phyloP scores from a whole-genome alignment of 176 grass and related monocot species.

The Neostapfia colusana region DNA sequence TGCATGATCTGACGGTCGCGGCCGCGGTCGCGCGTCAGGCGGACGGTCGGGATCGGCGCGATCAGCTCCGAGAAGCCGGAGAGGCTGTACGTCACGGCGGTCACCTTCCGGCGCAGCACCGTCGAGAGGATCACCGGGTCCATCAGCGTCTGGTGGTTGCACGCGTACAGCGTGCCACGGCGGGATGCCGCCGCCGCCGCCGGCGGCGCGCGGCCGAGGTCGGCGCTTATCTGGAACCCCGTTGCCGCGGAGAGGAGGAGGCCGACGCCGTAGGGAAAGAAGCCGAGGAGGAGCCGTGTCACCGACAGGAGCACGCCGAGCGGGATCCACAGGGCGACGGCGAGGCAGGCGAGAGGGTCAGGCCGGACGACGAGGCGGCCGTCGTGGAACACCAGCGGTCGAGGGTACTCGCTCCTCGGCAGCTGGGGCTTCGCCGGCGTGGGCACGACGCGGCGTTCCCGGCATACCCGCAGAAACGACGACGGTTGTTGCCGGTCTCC shows the following conservation, averaged over 20 bases:
- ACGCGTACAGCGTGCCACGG: slow-evolving; percentile 51
- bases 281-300: slow-evolving; percentile 40
- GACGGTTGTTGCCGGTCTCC: not conserved
- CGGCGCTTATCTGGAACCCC: slow-evolving; percentile 46
- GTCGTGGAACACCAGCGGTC: slow-evolving; percentile 69
- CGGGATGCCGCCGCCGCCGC: slow-evolving; percentile 16
- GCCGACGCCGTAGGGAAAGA: slow-evolving; percentile 37
- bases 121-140: slow-evolving; percentile 64
- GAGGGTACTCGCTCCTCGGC: slow-evolving; percentile 43
- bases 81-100: slow-evolving; percentile 69
- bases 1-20: slow-evolving; percentile 47
- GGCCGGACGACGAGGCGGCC: slow-evolving; percentile 49
- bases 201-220: not conserved
- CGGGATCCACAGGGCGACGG: slow-evolving; percentile 47
- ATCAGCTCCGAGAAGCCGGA: slow-evolving; percentile 60
- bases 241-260: slow-evolving; percentile 35
- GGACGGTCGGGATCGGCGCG: slow-evolving; percentile 61
- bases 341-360: slow-evolving; percentile 30
- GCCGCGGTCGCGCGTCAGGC: slow-evolving; percentile 53
- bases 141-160: slow-evolving; percentile 76
- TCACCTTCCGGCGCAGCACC: slow-evolving; percentile 49
- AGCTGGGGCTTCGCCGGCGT: slow-evolving; percentile 19
- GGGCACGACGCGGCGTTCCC: slow-evolving; percentile 30
- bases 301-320: slow-evolving; percentile 42
- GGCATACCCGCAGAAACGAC: slow-evolving; percentile 45